These are phyloP conservation scores for Chrysoporthe deuterocubensis DNA, from an alignment of 2,329 filamentous ascomycete species.

Conservation along the genomic window DNA sequence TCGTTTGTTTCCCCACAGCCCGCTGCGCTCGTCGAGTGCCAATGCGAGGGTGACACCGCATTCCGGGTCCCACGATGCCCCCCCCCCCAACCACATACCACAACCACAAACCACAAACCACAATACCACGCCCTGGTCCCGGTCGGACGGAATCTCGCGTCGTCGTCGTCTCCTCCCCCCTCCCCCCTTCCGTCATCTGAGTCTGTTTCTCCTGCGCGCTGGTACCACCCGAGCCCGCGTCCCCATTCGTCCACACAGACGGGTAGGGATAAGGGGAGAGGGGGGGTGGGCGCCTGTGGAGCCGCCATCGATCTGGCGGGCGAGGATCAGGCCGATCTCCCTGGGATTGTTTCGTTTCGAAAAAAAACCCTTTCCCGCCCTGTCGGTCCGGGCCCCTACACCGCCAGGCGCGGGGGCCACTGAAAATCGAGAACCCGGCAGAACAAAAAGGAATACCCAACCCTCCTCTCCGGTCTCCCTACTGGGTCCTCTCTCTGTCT, in stretches of 20 bases:
- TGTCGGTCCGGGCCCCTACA: slow-evolving; percentile 9
- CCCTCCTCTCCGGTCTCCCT: neutral
- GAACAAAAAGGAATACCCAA: slow-evolving; percentile 7
- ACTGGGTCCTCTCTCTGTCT: too few species aligned
- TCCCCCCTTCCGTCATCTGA: neutral
- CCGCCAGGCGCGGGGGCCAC: slow-evolving; percentile 16
- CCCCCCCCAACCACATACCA: neutral
- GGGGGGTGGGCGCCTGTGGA: neutral
- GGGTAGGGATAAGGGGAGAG: neutral
- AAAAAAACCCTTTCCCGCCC: slow-evolving; percentile 1
- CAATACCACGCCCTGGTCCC: neutral
- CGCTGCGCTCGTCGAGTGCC: neutral
- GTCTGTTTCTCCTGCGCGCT: slow-evolving; percentile 11
- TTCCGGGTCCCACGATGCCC: neutral
- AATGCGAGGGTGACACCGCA: slow-evolving; percentile 1
- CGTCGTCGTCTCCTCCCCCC: neutral
- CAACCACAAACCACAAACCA: too few species aligned
- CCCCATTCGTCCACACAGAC: neutral
- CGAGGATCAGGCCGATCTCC: neutral
- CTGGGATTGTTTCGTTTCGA: slow-evolving; percentile 15
- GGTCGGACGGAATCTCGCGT: neutral
- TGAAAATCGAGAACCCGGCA: slow-evolving; percentile 7
- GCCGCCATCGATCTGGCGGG: neutral
- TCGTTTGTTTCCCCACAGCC: slow-evolving; percentile 1
- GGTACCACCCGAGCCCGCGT: neutral